These are phyloP conservation scores for Infundibulicybe gibba DNA, from an alignment of 768 basidiomycete genomes.

Conservation along the genomic window DNA sequence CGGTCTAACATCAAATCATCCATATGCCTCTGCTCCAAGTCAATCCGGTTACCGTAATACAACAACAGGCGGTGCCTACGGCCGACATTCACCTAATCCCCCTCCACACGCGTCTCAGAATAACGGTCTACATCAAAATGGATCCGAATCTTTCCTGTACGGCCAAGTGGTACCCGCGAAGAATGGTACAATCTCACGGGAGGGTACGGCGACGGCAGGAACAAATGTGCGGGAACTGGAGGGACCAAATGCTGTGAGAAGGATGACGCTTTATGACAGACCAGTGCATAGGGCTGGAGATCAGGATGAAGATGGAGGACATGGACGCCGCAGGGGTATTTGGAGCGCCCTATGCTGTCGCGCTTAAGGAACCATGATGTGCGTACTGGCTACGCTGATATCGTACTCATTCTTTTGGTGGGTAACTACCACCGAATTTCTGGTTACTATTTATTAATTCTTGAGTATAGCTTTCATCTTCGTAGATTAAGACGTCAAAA, in stretches of 20 bases:
- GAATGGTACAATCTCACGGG: constrained; percentile 47
- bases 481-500: background rate
- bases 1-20: constrained; percentile 57
- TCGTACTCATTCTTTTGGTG: too few relatives aligned
- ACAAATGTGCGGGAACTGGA: constrained; percentile 5
- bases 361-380: constrained; percentile 31
- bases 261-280: constrained; percentile 65
- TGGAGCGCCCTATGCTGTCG: constrained; percentile 69
- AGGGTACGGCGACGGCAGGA: constrained; percentile 43
- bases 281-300: constrained; percentile 59
- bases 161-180: constrained; percentile 48
- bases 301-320: constrained; percentile 62
- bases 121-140: constrained; percentile 42
- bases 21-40: constrained; percentile 66
- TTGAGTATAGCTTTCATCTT: background rate
- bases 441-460: constrained; percentile 12
- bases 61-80: constrained; percentile 41
- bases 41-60: constrained; percentile 49
- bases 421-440: constrained; percentile 10
- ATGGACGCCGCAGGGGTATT: constrained; percentile 58
- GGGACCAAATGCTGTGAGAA: constrained; percentile 25
- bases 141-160: constrained; percentile 70
- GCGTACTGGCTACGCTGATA: constrained; percentile 30
- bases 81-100: constrained; percentile 50
- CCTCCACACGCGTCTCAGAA: constrained; percentile 31